These are phyloP conservation scores for Papilionanthe hybrid DNA, from an alignment of 116 monocot species.

Conservation along the genomic window DNA sequence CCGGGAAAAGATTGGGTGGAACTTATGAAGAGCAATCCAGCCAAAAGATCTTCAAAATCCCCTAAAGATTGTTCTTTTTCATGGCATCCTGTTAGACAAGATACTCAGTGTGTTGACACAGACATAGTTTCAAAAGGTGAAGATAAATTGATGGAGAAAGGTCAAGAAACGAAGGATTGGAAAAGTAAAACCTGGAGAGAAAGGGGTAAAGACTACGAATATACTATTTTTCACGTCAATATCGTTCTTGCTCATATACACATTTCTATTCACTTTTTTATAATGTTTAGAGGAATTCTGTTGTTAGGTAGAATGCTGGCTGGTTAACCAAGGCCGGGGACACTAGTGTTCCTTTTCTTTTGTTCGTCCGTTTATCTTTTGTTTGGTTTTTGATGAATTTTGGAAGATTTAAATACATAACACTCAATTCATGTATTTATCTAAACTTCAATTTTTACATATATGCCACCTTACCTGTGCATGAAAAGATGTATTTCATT, in stretches of 20 bases:
- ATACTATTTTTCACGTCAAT: not conserved
- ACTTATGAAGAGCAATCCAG: constrained; percentile 13
- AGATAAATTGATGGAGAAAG: constrained; percentile 47
- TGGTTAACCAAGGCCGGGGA: not conserved
- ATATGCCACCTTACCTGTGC: too few relatives aligned
- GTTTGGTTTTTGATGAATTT: too few relatives aligned
- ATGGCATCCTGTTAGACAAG: constrained; percentile 27
- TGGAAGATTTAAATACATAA: too few relatives aligned
- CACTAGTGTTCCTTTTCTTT: not conserved
- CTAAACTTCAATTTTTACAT: too few relatives aligned
- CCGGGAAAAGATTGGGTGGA: constrained; percentile 35
- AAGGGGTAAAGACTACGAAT: constrained; percentile 37
- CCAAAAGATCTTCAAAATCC: constrained; percentile 25
- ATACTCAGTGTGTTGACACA: constrained; percentile 26
- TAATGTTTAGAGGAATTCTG: not conserved
- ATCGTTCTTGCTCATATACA: not conserved
- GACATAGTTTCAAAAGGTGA: constrained; percentile 39
- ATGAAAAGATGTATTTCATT: too few relatives aligned
- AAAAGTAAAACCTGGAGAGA: constrained; percentile 39
- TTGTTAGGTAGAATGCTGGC: not conserved
- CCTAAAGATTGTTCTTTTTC: constrained; percentile 25
- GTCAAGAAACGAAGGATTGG: constrained; percentile 51
- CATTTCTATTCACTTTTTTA: constrained; percentile 1
- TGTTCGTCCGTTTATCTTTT: not conserved
- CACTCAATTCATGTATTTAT: too few relatives aligned